Conservation (phyloP, 2,329 filamentous ascomycete species). For the Fusarium newnesense region DNA sequence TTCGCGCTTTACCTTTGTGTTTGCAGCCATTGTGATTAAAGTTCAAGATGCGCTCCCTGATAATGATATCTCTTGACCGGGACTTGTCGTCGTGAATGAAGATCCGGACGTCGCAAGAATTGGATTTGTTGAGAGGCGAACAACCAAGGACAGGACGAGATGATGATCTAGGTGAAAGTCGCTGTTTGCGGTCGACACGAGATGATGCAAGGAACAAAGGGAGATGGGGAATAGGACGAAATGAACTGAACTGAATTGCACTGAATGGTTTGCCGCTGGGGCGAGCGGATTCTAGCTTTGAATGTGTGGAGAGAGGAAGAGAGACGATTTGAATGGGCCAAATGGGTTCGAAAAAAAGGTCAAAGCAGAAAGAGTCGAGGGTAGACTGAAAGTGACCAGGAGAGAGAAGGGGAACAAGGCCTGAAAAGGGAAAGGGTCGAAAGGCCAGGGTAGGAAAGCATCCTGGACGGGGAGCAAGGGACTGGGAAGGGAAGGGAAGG, state of each 20-base stretch:
- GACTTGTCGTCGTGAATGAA: constrained; percentile 21
- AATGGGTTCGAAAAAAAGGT: constrained; percentile 37
- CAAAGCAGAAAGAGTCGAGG: constrained; percentile 38
- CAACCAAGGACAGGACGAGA: constrained; percentile 18
- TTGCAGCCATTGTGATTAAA: constrained; percentile 48
- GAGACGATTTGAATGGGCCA: constrained; percentile 34
- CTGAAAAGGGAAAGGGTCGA: constrained; percentile 39
- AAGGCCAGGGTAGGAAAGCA: constrained; percentile 28
- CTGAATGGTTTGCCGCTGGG: constrained; percentile 35
- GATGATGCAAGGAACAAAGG: constrained; percentile 32
- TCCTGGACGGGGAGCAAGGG: constrained; percentile 32
- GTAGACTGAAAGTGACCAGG: constrained; percentile 15
- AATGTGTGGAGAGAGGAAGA: constrained; percentile 30
- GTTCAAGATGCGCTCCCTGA: constrained; percentile 35
- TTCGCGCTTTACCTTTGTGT: constrained; percentile 48
- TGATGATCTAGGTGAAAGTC: constrained; percentile 15
- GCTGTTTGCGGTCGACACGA: constrained; percentile 17
- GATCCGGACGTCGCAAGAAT: constrained; percentile 33
- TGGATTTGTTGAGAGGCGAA: constrained; percentile 23
- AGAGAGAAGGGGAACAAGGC: constrained; percentile 38
- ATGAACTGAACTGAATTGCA: background rate
- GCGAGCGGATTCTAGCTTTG: constrained; percentile 32
- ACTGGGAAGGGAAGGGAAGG: constrained; percentile 9
- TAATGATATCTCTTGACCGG: constrained; percentile 25
- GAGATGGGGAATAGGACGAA: constrained; percentile 20